Base-by-base conservation (phyloP, 1,284 basidiomycete species). In the Rhodofomes roseus region DNA sequence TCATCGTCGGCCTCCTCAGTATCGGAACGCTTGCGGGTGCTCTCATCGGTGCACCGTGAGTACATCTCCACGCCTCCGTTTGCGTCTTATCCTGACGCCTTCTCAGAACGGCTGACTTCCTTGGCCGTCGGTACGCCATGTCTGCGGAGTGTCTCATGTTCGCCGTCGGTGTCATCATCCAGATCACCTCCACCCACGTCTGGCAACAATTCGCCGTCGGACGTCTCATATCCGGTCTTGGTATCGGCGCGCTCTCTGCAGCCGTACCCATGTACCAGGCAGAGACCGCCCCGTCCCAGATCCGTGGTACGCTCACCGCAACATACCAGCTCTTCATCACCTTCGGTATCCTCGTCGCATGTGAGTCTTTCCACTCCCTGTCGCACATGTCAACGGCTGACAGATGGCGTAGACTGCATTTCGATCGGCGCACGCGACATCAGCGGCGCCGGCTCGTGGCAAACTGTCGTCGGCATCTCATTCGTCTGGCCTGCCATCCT, bases 221-320 rank as follows among this genome's bases (percentile, higher is more conserved):
- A 8, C 81, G 90, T 29, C 76, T 91, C 46, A 73, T 92, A 56
- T 80, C 84, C 44, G 90, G 87, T 50, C 67, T 90, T 29, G 86
- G 82, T 40, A 84, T 92, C 46, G 90, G 90, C 29, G 87, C 86
- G 0, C 79, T 92, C 5, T 86, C 84, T 53, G 87, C 89, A 39
- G 89, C 86, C 1, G 90, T 94, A 0, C 92, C 92, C 1, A 86
- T 89, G 73, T 90, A 89, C 69, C 86, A 89, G 77, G 86, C 87
- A 7, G 90, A 92, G 72, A 86, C 86, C 0, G 88, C 89, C 0
- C 91, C 92, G 2, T 78, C 87, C 18, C 85, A 91, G 64, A 86
- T 94, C 57, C 84, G 92, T 62, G 91, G 92, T 23, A 84, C 89
- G 1, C 74, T 92, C 25, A 91, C 71, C 20, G 71, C 71, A 12